Evolutionary conservation across 345 rosid species (phyloP), one percentile per base, ranked within the genome.

Genomic region (Ceriops tagal): DNA sequence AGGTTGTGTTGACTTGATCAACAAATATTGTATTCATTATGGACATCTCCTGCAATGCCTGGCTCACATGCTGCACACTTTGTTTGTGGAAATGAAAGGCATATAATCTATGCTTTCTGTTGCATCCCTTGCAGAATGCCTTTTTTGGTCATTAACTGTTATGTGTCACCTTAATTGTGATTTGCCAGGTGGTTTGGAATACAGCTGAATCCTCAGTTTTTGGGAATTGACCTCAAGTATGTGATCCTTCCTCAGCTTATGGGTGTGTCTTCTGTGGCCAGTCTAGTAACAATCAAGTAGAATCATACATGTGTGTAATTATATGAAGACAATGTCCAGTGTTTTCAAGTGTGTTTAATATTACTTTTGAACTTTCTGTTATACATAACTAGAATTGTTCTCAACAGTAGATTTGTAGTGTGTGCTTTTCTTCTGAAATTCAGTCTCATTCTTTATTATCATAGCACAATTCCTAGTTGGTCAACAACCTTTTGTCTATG

Each of bases 211-310:
- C 97, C 97, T 75, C 87, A 77, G 67, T 89, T 89, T 80, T 39
- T 89, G 83, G 85, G 84, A 67, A 83, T 91, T 31, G 97, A 91
- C 81, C 96, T 93, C 80, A 91, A 93, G 98, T 91, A 91, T 71
- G 96, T 80, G 10, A 57, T 72, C 5, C 64, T 53, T 63, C 61
- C n/a, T 18, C 30, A 62, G 47, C 52, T 32, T 57, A 35, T 26
- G 13, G 21, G 30, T 47, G 49, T 53, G 67, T 63, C 19, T 61
- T 26, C 34, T 37, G 34, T 26, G 16, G n/a, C 9, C 15, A 16
- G 31, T 59, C 6, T 28, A 34, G 11, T 53, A 4, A 43, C n/a
- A 47, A 53, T 35, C 21, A 11, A 34, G 3, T 39, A 18, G 30
- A 62, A 28, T 18, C 21, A 10, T 64, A 31, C 26, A 46, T 21